phyloP scores from a whole-genome alignment of 2,329 filamentous ascomycete genomes.

The Ascochyta rabiei region DNA sequence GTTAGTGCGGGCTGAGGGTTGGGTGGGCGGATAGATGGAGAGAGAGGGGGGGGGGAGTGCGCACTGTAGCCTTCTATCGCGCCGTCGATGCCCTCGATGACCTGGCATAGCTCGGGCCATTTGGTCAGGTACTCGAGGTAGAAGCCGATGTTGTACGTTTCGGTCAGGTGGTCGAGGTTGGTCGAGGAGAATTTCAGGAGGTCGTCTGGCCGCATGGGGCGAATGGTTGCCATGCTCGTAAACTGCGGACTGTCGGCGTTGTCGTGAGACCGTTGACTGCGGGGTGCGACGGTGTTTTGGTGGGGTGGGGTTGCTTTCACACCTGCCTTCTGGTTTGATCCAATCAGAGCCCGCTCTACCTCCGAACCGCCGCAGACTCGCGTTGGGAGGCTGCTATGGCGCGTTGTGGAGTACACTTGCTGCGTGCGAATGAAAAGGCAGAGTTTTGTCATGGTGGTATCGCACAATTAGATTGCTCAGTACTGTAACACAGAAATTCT shows the following conservation, averaged over 20 bases:
- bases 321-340: neutral
- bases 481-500: neutral
- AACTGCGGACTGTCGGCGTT: neutral
- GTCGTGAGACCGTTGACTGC: neutral
- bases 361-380: neutral
- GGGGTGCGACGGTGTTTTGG: neutral
- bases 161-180: constrained; percentile 95
- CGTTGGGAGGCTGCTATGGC: no score
- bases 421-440: neutral
- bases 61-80: constrained; percentile 93
- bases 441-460: neutral
- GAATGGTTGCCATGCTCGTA: constrained; percentile 76
- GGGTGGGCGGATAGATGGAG: neutral
- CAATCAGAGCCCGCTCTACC: constrained; percentile 3
- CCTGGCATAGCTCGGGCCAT: constrained; percentile 94
- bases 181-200: constrained; percentile 89
- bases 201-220: constrained; percentile 72
- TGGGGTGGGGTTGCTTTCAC: constrained; percentile 8
- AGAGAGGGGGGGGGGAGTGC: constrained; percentile 36
- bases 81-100: constrained; percentile 84
- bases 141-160: constrained; percentile 95
- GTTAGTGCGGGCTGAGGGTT: constrained; percentile 2
- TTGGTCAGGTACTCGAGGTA: constrained; percentile 95
- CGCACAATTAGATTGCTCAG: neutral
- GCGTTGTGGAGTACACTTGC: no score